Base-by-base conservation (phyloP, 352 stramenopile genomes). In the Globisporangium paroecandrum region DNA sequence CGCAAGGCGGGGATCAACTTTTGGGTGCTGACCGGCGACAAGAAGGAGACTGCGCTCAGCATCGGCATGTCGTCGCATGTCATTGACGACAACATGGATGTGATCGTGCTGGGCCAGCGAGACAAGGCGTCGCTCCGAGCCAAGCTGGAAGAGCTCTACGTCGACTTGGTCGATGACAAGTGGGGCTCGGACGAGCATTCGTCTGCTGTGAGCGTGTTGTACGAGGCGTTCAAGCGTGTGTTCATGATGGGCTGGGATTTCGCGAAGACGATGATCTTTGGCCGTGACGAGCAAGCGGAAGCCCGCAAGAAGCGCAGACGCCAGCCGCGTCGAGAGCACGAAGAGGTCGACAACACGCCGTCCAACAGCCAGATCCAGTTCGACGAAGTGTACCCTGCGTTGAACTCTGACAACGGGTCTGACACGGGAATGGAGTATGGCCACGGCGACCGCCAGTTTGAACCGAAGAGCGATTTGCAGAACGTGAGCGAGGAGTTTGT, bases 21-120 rank as follows among this genome's bases (percentile, higher is more conserved):
- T 53, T 99, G 96, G 96, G 92, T 99, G 32, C 81, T 99, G 29
- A 99, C 96, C 0, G 96, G 89, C 27, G 89, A 96, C 75, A 96
- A 96, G 63, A 95, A 94, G 69, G 89, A 96, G 72, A 96, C 89
- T 1, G 89, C 89, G 9, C 70, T 95, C 13, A 95, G 86, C 60
- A 95, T 96, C 27, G 89, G 89, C 32, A 95, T 95, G 85, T 94
- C 89, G 18, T 96, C 87, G 22, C 87, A 97, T 56, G 86, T 96
- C 47, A 97, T 97, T 36, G 85, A 93, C 64, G 86, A 94, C 68
- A 91, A 94, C 43, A 97, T 97, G 89, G 87, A 96, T 66, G 89
- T 97, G 3, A 92, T 97, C 51, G 87, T 96, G 27, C 74, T 97
- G 6, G 75, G 87, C 1, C 87, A 94, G 60, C 81, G 89, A 3